Conservation (phyloP, 306 rosid genomes). For the Quillaja saponaria region DNA sequence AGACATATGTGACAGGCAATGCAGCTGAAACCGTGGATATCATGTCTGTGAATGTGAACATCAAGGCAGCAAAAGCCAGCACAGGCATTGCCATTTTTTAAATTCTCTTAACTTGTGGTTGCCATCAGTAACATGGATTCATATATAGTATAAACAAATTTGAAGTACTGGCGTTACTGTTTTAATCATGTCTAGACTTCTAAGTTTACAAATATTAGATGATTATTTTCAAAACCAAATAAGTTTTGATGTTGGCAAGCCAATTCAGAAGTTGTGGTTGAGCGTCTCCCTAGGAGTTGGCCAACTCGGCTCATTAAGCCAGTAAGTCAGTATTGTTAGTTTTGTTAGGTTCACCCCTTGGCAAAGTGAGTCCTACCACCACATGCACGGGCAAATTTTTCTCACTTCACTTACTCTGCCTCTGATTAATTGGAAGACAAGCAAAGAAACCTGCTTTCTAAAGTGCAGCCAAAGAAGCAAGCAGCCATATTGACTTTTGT, state of each 20-base stretch:
- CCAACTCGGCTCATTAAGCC: slow-evolving; percentile 43
- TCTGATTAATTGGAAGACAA: slow-evolving; percentile 17
- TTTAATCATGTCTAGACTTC: slow-evolving; percentile 29
- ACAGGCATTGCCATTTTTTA: slow-evolving; percentile 25
- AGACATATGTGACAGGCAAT: slow-evolving; percentile 51
- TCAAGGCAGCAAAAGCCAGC: slow-evolving; percentile 28
- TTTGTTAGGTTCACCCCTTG: slow-evolving; percentile 28
- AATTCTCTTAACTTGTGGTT: slow-evolving; percentile 8
- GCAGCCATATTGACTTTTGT: too few species aligned
- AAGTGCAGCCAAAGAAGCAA: too few species aligned
- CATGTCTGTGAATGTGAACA: slow-evolving; percentile 14
- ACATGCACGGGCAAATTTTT: too few species aligned
- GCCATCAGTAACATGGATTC: slow-evolving; percentile 7
- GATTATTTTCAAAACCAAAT: slow-evolving; percentile 39
- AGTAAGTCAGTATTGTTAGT: slow-evolving; percentile 20
- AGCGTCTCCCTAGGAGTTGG: slow-evolving; percentile 43
- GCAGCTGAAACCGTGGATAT: slow-evolving; percentile 22
- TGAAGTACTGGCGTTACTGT: slow-evolving; percentile 10
- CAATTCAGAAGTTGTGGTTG: slow-evolving; percentile 30
- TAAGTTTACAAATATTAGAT: slow-evolving; percentile 50
- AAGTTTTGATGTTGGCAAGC: neutral
- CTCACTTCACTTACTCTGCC: neutral
- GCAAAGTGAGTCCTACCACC: too few species aligned
- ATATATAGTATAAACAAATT: slow-evolving; percentile 36
- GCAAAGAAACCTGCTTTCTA: too few species aligned